Conservation (phyloP, 2,329 filamentous ascomycete species). For the Ceratocystis albifundus region DNA sequence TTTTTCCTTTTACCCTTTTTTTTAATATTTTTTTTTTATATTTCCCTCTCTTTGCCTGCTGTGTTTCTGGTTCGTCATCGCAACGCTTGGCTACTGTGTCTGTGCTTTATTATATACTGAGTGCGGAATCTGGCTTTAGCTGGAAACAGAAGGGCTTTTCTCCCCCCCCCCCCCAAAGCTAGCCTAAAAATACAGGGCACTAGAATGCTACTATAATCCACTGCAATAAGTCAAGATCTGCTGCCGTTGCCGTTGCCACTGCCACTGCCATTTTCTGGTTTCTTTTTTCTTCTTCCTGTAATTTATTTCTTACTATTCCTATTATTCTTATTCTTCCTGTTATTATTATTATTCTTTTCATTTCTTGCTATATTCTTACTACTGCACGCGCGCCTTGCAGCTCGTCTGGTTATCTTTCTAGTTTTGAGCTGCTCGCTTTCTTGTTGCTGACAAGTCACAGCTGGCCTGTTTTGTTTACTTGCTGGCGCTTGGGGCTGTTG, state of each 20-base stretch:
- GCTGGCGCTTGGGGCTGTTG: not conserved
- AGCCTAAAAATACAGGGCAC: conserved; percentile 7
- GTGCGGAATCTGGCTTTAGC: conserved; percentile 1
- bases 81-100: not conserved
- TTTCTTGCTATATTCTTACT: conserved; percentile 1
- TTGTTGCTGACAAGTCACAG: not conserved
- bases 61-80: not conserved
- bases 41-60: not conserved
- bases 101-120: not conserved
- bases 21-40: not conserved
- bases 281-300: not conserved
- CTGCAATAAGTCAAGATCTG: conserved; percentile 7
- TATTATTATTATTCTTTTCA: not conserved
- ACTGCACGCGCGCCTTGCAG: not conserved
- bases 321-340: not conserved
- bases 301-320: not conserved
- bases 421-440: not conserved
- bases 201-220: not conserved
- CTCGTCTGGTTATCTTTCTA: not conserved
- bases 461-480: not conserved
- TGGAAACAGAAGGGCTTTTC: conserved; percentile 3
- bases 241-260: not conserved
- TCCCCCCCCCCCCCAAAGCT: not conserved
- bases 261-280: not conserved
- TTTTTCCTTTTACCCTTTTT: not conserved